Evolutionary conservation across 305 asterid genomes (phyloP).

Genomic region (Solanum hybrid): DNA sequence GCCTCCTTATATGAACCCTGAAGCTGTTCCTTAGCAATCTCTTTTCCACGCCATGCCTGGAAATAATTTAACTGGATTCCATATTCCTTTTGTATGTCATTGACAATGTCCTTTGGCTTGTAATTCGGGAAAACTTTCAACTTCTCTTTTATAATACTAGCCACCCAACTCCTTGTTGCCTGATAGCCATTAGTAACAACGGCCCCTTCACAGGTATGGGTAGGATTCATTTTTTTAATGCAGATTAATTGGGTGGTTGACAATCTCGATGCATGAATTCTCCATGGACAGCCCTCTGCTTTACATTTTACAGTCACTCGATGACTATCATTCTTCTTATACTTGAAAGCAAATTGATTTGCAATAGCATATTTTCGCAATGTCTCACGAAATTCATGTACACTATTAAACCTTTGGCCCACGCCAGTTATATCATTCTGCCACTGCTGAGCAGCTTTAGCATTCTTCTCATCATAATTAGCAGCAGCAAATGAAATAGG

Average conservation of each 20-base stretch:
- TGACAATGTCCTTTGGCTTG: slow-evolving; percentile 95
- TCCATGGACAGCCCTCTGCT: slow-evolving; percentile 95
- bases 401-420: slow-evolving; percentile 93
- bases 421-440: slow-evolving; percentile 86
- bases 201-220: slow-evolving; percentile 88
- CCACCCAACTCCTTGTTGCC: slow-evolving; percentile 98
- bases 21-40: slow-evolving; percentile 96
- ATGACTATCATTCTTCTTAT: slow-evolving; percentile 94
- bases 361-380: slow-evolving; percentile 87
- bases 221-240: slow-evolving; percentile 83
- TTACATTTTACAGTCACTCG: slow-evolving; percentile 97
- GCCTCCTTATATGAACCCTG: slow-evolving; percentile 98
- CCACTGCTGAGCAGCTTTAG: slow-evolving; percentile 84
- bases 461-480: slow-evolving; percentile 54
- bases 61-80: slow-evolving; percentile 88
- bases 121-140: slow-evolving; percentile 72
- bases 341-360: slow-evolving; percentile 81
- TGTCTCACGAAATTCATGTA: slow-evolving; percentile 92
- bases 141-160: slow-evolving; percentile 93
- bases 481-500: slow-evolving; percentile 33
- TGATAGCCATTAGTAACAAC: slow-evolving; percentile 55
- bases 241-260: slow-evolving; percentile 91
- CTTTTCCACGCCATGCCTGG: slow-evolving; percentile 99
- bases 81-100: slow-evolving; percentile 78
- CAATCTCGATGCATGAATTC: slow-evolving; percentile 91